Conservation (phyloP, 108 stramenopile species). For the Nitzschia putrida region DNA sequence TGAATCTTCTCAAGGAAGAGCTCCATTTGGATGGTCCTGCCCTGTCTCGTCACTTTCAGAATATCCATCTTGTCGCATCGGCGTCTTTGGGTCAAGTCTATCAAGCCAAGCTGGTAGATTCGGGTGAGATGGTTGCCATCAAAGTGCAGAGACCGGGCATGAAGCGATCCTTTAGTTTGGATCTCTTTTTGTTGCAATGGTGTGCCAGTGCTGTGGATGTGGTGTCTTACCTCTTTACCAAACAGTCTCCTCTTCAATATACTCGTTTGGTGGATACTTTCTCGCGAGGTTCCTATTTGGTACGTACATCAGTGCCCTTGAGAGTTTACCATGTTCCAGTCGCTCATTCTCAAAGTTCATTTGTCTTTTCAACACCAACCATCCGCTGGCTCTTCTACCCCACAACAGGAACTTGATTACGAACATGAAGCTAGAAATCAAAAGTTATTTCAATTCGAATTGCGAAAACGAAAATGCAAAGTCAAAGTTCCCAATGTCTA, state of each 20-base stretch:
- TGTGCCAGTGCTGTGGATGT: constrained; percentile 62
- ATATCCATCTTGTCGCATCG: constrained; percentile 74
- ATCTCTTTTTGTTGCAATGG: constrained; percentile 70
- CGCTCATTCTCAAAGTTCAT: background rate
- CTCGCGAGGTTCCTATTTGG: constrained; percentile 62
- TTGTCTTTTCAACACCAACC: constrained; percentile 17
- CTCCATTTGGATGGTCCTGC: constrained; percentile 13
- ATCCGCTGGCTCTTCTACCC: constrained; percentile 13
- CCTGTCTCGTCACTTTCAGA: constrained; percentile 22
- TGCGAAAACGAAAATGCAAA: constrained; percentile 48
- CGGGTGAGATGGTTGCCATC: constrained; percentile 60
- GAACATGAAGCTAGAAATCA: constrained; percentile 89
- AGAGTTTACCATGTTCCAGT: background rate
- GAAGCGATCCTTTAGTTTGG: constrained; percentile 68
- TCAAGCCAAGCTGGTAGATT: constrained; percentile 35
- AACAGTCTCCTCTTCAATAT: constrained; percentile 56
- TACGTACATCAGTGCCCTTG: background rate
- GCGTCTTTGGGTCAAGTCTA: constrained; percentile 88
- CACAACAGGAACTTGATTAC: constrained; percentile 89
- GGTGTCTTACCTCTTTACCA: constrained; percentile 59
- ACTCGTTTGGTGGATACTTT: constrained; percentile 49
- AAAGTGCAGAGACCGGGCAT: constrained; percentile 90
- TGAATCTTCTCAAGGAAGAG: constrained; percentile 65
- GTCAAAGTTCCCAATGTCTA: constrained; percentile 87
- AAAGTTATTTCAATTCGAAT: constrained; percentile 72